Conservation (phyloP, 1,284 basidiomycete species). For the Pulchroboletus neoregius region DNA sequence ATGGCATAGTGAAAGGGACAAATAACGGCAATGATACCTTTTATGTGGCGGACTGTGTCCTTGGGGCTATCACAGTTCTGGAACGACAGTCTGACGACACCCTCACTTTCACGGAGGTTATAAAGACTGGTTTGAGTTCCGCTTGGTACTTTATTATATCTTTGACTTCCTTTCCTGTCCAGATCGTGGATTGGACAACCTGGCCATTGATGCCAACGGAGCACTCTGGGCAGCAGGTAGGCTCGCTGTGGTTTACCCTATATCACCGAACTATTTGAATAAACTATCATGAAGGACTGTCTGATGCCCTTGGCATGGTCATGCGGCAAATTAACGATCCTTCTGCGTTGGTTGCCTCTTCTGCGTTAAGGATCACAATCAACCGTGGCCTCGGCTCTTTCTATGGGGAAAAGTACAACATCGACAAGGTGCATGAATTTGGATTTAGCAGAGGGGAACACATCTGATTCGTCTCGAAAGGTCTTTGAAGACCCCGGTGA, state of each 20-base stretch:
- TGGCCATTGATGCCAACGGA: slow-evolving; percentile 53
- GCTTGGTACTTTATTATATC: neutral
- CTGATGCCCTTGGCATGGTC: slow-evolving; percentile 26
- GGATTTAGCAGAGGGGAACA: neutral
- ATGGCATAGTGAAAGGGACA: slow-evolving; percentile 52
- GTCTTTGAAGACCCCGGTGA: slow-evolving; percentile 63
- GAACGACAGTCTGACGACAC: slow-evolving; percentile 54
- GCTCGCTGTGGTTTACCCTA: slow-evolving; percentile 7
- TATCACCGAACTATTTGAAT: slow-evolving; percentile 4
- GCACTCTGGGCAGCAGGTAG: slow-evolving; percentile 56
- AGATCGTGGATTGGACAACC: slow-evolving; percentile 54
- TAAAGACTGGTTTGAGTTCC: slow-evolving; percentile 39
- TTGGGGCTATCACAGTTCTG: slow-evolving; percentile 46
- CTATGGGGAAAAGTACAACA: slow-evolving; percentile 60
- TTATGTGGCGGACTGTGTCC: slow-evolving; percentile 47
- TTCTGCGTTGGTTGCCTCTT: slow-evolving; percentile 39
- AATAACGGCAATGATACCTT: slow-evolving; percentile 45
- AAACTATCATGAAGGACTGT: slow-evolving; percentile 25
- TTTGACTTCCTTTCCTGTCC: slow-evolving; percentile 2
- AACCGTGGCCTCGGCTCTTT: slow-evolving; percentile 50
- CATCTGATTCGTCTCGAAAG: slow-evolving; percentile 31
- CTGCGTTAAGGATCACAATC: slow-evolving; percentile 49
- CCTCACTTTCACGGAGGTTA: slow-evolving; percentile 45
- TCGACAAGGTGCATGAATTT: slow-evolving; percentile 48
- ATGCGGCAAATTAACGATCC: slow-evolving; percentile 41